Conservation (phyloP, 2,329 filamentous ascomycete species). For the Teratosphaeria gauchensis region DNA sequence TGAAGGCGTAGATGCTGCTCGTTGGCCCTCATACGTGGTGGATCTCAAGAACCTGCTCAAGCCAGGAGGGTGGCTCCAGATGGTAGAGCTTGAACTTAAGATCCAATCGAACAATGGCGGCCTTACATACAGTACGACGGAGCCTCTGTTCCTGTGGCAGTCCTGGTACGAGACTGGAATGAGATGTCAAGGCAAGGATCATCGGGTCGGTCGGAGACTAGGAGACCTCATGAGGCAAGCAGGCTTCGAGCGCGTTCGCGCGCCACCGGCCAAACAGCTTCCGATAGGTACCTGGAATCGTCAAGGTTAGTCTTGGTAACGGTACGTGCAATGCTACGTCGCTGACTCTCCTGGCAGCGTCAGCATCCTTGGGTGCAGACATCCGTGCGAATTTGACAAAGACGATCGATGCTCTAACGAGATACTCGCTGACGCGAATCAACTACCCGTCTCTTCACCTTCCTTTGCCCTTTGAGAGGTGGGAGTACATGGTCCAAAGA, state of each 20-base stretch:
- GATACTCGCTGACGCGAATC: slow-evolving; percentile 4
- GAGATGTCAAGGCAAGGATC: slow-evolving; percentile 13
- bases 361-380: slow-evolving; percentile 1
- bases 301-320: background rate
- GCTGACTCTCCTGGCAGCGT: background rate
- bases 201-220: slow-evolving; percentile 11
- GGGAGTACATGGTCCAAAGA: slow-evolving; percentile 1
- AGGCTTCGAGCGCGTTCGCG: slow-evolving; percentile 11
- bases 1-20: slow-evolving; percentile 58
- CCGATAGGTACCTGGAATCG: slow-evolving; percentile 7
- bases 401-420: slow-evolving; percentile 5
- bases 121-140: slow-evolving; percentile 4
- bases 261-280: background rate
- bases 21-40: slow-evolving; percentile 67
- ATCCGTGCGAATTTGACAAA: slow-evolving; percentile 3
- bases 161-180: slow-evolving; percentile 12
- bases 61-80: slow-evolving; percentile 74
- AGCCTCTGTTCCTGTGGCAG: slow-evolving; percentile 18
- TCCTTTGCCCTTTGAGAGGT: slow-evolving; percentile 1
- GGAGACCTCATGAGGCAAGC: slow-evolving; percentile 9
- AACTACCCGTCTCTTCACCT: background rate
- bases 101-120: slow-evolving; percentile 78
- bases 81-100: slow-evolving; percentile 80
- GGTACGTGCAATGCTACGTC: too few species aligned
- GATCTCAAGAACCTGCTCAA: slow-evolving; percentile 66